Base-by-base conservation (phyloP, 192 early-diverging fungal genomes). In the Rhizophlyctis rosea region DNA sequence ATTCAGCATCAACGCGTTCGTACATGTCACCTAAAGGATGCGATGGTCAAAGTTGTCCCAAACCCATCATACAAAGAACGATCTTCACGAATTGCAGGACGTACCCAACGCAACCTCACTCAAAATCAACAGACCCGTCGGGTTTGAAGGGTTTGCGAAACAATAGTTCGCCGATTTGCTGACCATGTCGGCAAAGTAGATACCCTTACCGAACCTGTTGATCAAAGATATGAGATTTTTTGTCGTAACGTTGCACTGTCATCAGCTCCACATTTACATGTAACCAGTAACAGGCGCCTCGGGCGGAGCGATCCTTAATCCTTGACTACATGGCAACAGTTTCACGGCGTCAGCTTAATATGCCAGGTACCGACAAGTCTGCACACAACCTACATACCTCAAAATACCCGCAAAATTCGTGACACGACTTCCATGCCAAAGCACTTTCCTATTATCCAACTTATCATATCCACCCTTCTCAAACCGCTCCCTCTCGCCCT, bases 121-220 rank as follows among this genome's bases (percentile, higher is more conserved):
- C 21, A 92, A 63, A 5, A 92, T 60, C 64, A 92, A 64, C 11
- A 92, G 52, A 3, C 79, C 82, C 16, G 77, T 76, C 25, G 73
- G 54, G 54, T 75, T 74, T 0, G 4, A 3, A 1, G 24, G 33
- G 24, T 32, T 44, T 2, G 79, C 79, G 48, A 57, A 73, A 56
- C 87, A 87, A 68, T 92, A 92, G 55, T 81, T 81, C 35, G 87
- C 80, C 0, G 85, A 85, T 30, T 57, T 57, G n/a, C 36, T 47
- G 0, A 75, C 84, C 73, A 80, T 81, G 69, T 92, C 88, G 1
- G 88, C 90, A 73, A 92, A 92, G 56, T 92, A 92, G 4, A 90
- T 77, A 3, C 89, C 90, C 35, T 89, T 89, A 44, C 89, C 90
- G 64, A 92, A 88, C 86, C 88, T 87, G 56, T 89, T n/a, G n/a